Percentiles rank a stretch among this genome's conserved stretches.
These are phyloP conservation scores for Pleurotus tuoliensis DNA, from an alignment of 768 basidiomycete species.

Conservation along the genomic window DNA sequence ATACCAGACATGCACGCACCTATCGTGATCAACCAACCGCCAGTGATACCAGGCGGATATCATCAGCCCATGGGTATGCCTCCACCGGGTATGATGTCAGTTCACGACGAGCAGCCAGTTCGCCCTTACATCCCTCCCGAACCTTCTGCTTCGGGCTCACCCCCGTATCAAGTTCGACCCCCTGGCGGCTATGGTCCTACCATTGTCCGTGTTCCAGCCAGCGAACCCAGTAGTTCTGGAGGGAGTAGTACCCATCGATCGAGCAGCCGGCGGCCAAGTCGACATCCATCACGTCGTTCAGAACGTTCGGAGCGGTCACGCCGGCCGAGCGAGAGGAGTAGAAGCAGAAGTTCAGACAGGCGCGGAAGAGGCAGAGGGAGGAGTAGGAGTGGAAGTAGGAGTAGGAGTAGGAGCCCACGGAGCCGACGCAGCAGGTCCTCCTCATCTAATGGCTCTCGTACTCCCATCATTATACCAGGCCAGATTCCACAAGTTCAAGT, in stretches of 20 bases:
- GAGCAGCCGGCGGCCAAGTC: constrained; percentile 4
- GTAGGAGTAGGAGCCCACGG: constrained; percentile 4
- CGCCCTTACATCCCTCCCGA: constrained; percentile 18
- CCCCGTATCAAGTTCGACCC: constrained; percentile 2
- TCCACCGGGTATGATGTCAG: neutral
- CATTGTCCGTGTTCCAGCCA: constrained; percentile 6
- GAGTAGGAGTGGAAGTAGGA: constrained; percentile 10
- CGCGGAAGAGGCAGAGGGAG: constrained; percentile 13
- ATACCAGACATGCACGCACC: constrained; percentile 18
- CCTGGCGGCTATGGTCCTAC: neutral
- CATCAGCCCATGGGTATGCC: neutral
- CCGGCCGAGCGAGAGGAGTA: neutral
- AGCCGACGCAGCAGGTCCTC: constrained; percentile 7
- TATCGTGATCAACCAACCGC: neutral
- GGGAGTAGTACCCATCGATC: constrained; percentile 11
- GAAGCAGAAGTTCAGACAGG: constrained; percentile 13
- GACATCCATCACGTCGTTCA: constrained; percentile 10
- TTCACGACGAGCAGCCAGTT: neutral
- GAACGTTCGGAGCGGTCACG: constrained; percentile 1
- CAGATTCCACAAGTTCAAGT: constrained; percentile 9
- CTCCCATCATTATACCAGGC: neutral
- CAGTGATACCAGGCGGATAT: neutral
- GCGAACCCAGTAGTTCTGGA: constrained; percentile 6
- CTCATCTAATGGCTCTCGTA: neutral
- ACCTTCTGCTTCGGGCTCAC: neutral